Evolutionary conservation across 2,329 filamentous ascomycete genomes (phyloP).

Genomic region (Parascedosporium putredinis): DNA sequence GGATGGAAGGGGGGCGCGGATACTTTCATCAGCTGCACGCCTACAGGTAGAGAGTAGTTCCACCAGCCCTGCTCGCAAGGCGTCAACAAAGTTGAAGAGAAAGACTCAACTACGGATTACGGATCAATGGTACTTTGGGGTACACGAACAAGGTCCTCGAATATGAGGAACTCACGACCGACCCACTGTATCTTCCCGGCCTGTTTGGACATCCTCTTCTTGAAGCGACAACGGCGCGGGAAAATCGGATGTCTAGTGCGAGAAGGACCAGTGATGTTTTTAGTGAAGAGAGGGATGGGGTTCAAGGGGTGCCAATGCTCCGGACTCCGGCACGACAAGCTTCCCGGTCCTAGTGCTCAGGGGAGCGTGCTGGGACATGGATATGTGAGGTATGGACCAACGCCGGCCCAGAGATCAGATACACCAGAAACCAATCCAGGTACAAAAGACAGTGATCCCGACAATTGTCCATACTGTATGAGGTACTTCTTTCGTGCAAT

Average conservation of each 20-base stretch:
- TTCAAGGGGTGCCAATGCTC: neutral
- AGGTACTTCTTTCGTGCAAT: neutral
- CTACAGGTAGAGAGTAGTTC: too few species aligned
- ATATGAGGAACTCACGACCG: neutral
- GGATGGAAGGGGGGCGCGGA: neutral
- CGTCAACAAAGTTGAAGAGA: neutral
- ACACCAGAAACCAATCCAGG: neutral
- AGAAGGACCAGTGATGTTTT: neutral
- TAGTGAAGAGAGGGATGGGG: neutral
- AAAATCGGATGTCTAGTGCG: neutral
- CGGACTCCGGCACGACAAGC: neutral
- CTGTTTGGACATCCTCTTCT: neutral
- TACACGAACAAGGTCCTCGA: neutral
- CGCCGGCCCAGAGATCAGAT: neutral
- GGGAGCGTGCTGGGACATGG: neutral
- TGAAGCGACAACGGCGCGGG: neutral
- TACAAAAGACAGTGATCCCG: neutral
- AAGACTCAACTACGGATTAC: neutral
- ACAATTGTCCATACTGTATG: neutral
- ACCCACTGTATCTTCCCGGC: neutral
- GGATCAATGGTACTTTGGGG: neutral
- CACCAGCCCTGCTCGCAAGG: slow-evolving; percentile 1
- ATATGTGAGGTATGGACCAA: neutral
- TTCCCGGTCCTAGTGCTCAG: slow-evolving; percentile 1
- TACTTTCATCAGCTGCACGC: too few species aligned